These are phyloP conservation scores for Mycena haematopus DNA, from an alignment of 768 basidiomycete species.

Conservation along the genomic window DNA sequence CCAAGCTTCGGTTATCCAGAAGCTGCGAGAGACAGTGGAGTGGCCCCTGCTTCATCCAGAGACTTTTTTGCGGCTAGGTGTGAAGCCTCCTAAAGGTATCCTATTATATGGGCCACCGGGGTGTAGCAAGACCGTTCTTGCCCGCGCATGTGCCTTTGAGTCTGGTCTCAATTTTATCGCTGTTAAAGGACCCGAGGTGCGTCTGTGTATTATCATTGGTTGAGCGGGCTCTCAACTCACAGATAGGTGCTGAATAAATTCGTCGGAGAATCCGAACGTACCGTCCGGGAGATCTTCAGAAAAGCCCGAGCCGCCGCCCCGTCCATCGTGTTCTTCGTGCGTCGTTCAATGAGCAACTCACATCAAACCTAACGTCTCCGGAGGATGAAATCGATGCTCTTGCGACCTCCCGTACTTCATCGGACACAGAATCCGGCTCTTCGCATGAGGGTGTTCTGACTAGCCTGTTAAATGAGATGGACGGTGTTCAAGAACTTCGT, in stretches of 20 bases:
- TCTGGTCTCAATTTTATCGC: conserved; percentile 96
- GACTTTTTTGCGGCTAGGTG: conserved; percentile 86
- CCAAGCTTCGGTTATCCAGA: conserved; percentile 79
- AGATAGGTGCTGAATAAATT: conserved; percentile 92
- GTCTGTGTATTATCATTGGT: conserved; percentile 29
- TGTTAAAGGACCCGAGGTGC: conserved; percentile 95
- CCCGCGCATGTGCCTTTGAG: conserved; percentile 90
- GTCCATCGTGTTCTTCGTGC: conserved; percentile 94
- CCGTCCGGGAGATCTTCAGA: conserved; percentile 92
- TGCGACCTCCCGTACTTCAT: conserved; percentile 74
- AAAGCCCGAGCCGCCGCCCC: conserved; percentile 95
- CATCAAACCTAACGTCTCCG: background rate
- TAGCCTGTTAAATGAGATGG: conserved; percentile 96
- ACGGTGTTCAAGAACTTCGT: conserved; percentile 92
- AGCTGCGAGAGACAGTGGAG: conserved; percentile 89
- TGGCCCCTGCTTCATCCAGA: conserved; percentile 93
- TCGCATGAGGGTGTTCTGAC: conserved; percentile 91
- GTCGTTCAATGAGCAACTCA: conserved; percentile 37
- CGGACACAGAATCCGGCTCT: conserved; percentile 58
- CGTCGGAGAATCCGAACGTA: conserved; percentile 96
- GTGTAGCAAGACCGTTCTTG: conserved; percentile 95
- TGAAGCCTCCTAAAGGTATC: conserved; percentile 87
- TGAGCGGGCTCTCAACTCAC: conserved; percentile 3
- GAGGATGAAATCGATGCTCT: conserved; percentile 98
- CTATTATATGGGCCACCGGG: conserved; percentile 95